These are phyloP conservation scores for Malus domestica DNA, from an alignment of 306 rosid genomes.

Conservation along the genomic window DNA sequence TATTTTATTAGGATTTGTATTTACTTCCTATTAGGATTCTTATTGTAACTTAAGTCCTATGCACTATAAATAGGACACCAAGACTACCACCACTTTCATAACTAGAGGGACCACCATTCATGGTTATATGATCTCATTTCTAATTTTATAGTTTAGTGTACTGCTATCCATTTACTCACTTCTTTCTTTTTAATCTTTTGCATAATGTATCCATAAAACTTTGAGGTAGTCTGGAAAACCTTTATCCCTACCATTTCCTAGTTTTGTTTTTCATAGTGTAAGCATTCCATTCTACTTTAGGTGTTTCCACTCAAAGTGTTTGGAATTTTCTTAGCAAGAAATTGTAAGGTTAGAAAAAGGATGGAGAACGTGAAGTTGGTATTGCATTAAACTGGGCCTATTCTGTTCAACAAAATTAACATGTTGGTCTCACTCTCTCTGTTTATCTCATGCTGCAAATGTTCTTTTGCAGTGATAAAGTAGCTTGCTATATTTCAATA, in stretches of 20 bases:
- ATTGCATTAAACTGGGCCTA: not conserved
- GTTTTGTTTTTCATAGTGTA: not conserved
- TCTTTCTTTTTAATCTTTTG: not conserved
- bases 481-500: constrained; percentile 8
- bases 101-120: too few species aligned
- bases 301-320: too few species aligned
- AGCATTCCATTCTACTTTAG: not conserved
- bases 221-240: not conserved
- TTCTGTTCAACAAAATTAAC: not conserved
- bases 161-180: not conserved
- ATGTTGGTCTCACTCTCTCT: not conserved
- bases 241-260: not conserved
- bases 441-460: not conserved
- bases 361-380: too few species aligned
- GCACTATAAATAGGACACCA: too few species aligned
- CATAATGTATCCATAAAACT: too few species aligned
- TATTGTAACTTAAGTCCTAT: too few species aligned
- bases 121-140: too few species aligned
- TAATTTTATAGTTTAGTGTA: not conserved
- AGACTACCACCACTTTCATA: too few species aligned
- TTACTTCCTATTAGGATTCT: too few species aligned
- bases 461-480: constrained; percentile 42
- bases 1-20: too few species aligned
- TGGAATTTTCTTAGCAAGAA: too few species aligned
- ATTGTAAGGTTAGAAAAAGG: too few species aligned